Percentiles rank a stretch among this genome's conserved stretches.
Conservation (phyloP, 2,329 filamentous ascomycete species). For the Monosporascus sp. region DNA sequence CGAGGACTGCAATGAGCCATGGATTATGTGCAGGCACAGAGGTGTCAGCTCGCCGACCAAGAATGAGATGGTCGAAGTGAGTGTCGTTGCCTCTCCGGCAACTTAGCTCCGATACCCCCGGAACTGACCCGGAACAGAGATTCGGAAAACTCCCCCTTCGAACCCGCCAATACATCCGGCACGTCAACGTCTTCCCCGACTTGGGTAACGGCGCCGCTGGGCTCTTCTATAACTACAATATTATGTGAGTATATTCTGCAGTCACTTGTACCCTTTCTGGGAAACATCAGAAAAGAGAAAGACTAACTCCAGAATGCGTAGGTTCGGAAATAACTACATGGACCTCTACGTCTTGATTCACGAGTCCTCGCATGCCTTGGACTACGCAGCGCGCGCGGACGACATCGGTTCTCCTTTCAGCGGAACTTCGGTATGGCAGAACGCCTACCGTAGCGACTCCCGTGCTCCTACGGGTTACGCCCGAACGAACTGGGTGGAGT, state of each 20-base stretch:
- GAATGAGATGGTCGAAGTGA: slow-evolving; percentile 18
- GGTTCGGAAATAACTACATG: slow-evolving; percentile 4
- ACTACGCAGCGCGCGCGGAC: slow-evolving; percentile 5
- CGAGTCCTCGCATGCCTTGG: slow-evolving; percentile 20
- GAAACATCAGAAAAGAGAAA: no score
- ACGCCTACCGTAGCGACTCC: slow-evolving; percentile 15
- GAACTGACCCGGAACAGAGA: slow-evolving; percentile 17
- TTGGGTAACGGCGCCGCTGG: slow-evolving; percentile 9
- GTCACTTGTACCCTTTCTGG: no score
- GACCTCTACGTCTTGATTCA: slow-evolving; percentile 4
- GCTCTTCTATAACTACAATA: slow-evolving; percentile 12
- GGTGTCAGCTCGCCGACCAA: slow-evolving; percentile 14
- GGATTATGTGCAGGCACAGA: slow-evolving; percentile 28
- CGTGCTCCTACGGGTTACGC: slow-evolving; percentile 14
- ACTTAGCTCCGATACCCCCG: slow-evolving; percentile 5
- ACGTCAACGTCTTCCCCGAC: slow-evolving; percentile 17
- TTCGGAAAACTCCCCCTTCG: slow-evolving; percentile 26
- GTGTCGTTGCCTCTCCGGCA: slow-evolving; percentile 18
- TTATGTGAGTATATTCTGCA: slow-evolving; percentile 4
- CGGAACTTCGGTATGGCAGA: slow-evolving; percentile 13
- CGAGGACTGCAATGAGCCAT: slow-evolving; percentile 22
- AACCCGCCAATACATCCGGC: slow-evolving; percentile 21
- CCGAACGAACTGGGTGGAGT: slow-evolving; percentile 15
- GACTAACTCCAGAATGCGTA: no score
- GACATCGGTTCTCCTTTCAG: slow-evolving; percentile 14